Evolutionary conservation across 202 grass and related monocot species (phyloP), one percentile per base, ranked within the genome.

Genomic region (Setaria italica): DNA sequence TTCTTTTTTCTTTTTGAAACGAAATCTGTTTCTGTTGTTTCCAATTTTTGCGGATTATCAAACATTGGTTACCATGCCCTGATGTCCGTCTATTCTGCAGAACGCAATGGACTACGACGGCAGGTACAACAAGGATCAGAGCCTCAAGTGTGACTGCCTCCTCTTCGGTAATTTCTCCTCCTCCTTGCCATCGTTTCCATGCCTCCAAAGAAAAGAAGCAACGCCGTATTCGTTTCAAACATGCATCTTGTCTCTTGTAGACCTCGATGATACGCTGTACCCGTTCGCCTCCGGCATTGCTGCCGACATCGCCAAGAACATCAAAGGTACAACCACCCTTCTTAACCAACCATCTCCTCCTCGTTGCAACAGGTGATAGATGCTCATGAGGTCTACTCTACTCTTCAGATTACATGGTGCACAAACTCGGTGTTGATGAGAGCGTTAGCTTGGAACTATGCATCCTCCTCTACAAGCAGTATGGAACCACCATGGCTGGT

Each of bases 401-500:
- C 30, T 74, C 49, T 73, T 48, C 85, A 98, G 93, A 92, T 59
- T 98, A 95, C 71, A 95, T 95, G 95, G 84, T 98, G 5, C 87
- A 94, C 54, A 92, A 92, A 42, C 89, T 98, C 11, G 91, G 91
- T 35, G 80, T 98, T 25, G 88, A 93, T 4, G 73, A 90, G 69
- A 77, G 73, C 45, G 77, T 93, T 68, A 90, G 94, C 46, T 62
- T 51, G 63, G 91, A 94, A 7, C 60, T 98, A 16, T 98, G 91
- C 76, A 72, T 78, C 82, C 78, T 98, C 7, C 93, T 95, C 48
- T 98, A 98, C 89, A 95, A 98, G 89, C 85, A 98, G 59, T 98
- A 98, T 37, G 95, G 93, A 57, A 98, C 95, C 16, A 95, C 95
- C 81, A 95, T 98, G 95, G 93, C 93, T 13, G 95, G 95, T 21